A percentile compares a stretch with the other conserved stretches of the same genome.
These are phyloP conservation scores for Penicillium robsamsonii DNA, from an alignment of 495 filamentous ascomycete species.

Conservation along the genomic window DNA sequence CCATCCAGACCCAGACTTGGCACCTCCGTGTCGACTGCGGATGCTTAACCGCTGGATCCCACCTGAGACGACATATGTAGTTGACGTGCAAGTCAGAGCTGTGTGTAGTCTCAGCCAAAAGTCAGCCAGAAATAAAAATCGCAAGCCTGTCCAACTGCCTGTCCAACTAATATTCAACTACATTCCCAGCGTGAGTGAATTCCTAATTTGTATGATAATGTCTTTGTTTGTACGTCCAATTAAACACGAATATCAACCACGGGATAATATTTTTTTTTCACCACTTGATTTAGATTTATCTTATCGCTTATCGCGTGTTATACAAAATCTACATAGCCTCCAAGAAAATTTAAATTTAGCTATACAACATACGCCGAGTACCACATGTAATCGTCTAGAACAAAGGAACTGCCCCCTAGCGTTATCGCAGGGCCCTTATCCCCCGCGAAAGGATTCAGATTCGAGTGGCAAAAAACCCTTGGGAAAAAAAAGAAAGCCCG, in stretches of 20 bases:
- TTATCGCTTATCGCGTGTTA: slow-evolving; percentile 27
- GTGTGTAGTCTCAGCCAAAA: not conserved
- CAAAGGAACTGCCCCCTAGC: not conserved
- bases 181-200: not conserved
- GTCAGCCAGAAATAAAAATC: not conserved
- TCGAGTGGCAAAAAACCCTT: slow-evolving; percentile 16
- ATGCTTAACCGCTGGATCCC: not conserved
- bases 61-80: not conserved
- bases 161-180: not conserved
- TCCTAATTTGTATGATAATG: not conserved
- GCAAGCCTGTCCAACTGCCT: not conserved
- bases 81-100: not conserved
- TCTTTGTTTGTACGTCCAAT: not conserved
- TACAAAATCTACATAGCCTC: not conserved
- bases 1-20: not conserved
- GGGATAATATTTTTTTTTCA: slow-evolving; percentile 12
- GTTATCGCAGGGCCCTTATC: slow-evolving; percentile 17
- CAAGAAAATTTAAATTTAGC: too few species aligned
- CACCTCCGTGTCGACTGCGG: not conserved
- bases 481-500: not conserved
- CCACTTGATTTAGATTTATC: slow-evolving; percentile 15
- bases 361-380: too few species aligned
- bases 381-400: not conserved
- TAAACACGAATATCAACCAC: not conserved
- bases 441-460: slow-evolving; percentile 22